Evolutionary conservation across 2,329 filamentous ascomycete genomes (phyloP).

Genomic region (Penicillium sumatraense): DNA sequence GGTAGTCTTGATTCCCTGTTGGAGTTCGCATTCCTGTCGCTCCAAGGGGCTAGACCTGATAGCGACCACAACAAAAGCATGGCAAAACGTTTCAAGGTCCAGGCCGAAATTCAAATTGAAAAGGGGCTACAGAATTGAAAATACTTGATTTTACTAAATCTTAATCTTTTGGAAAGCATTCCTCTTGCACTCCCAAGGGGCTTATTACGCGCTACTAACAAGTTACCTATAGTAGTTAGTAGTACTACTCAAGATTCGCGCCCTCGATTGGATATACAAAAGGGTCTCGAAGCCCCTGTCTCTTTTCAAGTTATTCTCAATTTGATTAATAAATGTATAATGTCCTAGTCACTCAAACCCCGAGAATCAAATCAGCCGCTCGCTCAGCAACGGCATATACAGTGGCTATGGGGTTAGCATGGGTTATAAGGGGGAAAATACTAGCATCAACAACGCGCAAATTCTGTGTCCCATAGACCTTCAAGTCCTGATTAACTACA

Average conservation of each 20-base stretch:
- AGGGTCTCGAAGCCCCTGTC: too few relatives aligned
- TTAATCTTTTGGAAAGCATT: too few relatives aligned
- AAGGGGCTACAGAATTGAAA: too few relatives aligned
- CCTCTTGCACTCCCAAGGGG: too few relatives aligned
- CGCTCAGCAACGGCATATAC: slow-evolving; percentile 45
- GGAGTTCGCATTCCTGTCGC: background rate
- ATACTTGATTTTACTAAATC: too few relatives aligned
- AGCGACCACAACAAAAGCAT: background rate
- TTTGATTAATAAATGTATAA: too few relatives aligned
- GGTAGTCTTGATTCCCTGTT: background rate
- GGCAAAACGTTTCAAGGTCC: background rate
- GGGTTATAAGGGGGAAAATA: slow-evolving; percentile 41
- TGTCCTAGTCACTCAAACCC: background rate
- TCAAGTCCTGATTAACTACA: slow-evolving; percentile 36
- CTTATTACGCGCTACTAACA: too few relatives aligned
- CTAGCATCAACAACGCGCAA: slow-evolving; percentile 44
- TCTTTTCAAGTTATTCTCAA: too few relatives aligned
- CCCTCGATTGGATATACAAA: too few relatives aligned
- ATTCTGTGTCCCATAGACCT: slow-evolving; percentile 38
- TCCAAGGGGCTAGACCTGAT: background rate
- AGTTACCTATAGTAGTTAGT: too few relatives aligned
- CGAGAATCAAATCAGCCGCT: slow-evolving; percentile 29
- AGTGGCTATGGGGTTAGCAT: slow-evolving; percentile 42
- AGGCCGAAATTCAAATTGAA: background rate
- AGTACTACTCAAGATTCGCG: too few relatives aligned